Evolutionary conservation across 1,284 basidiomycete genomes (phyloP), one percentile per base, ranked within the genome.

Genomic region (Irpex sp.): DNA sequence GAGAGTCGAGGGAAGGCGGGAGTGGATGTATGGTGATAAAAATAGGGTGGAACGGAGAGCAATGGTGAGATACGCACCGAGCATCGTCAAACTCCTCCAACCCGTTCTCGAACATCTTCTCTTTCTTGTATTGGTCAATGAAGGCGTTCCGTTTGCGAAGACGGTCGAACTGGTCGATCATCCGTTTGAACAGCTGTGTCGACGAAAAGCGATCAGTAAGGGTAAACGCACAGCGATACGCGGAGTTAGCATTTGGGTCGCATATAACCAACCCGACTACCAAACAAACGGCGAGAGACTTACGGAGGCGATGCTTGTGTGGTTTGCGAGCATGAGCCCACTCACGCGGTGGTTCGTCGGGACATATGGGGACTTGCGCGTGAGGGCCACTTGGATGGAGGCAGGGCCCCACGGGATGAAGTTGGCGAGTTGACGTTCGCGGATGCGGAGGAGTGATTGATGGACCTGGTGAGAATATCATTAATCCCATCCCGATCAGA

Each of bases 391-490:
- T 78, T 99, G 97, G 70, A 98, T 98, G 54, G 94, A 96, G 1
- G 97, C 97, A 0, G 97, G 97, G 3, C 97, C 97, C 97, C 97
- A 99, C 2, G 97, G 97, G 66, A 99, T 98, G 76, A 99, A 99
- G 74, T 92, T 97, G 5, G 97, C 97, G 13, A 99, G 82, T 72
- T 98, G 94, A 37, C 97, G 87, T 78, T 99, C 97, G 38, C 97
- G 88, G 70, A 99, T 99, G 7, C 97, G 90, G 26, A 99, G 83
- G 38, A 99, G 81, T 13, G 95, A 97, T 86, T 99, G 97, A 76
- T 99, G 97, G 6, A 96, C 92, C 93, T 96, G 68, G 17, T n/a
- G 52, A 26, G 26, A 26, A 26, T 26, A 26, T 26, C 26, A 26
- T 26, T 26, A 26, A 26, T 26, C 26, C 26, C 26, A 26, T 26